A percentile compares a stretch with the other conserved stretches of the same genome.
These are phyloP conservation scores for Pseudisothecium myosuroides DNA, from an alignment of 225 moss, liverwort and hornwort genomes.

Conservation along the genomic window DNA sequence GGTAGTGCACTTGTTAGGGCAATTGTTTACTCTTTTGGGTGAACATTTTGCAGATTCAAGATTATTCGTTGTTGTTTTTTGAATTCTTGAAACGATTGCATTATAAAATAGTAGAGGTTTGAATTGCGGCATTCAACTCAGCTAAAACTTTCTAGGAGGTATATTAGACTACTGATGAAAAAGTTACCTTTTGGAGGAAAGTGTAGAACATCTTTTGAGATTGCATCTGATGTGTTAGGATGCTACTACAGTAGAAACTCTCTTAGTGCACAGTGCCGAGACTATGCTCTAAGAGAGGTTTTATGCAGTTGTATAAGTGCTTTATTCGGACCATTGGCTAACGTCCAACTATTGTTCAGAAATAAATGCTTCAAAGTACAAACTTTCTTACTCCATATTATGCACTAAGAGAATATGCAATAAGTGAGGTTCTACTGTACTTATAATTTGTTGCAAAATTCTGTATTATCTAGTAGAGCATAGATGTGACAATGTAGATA, in stretches of 20 bases:
- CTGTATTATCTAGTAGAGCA: not conserved
- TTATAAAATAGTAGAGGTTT: not conserved
- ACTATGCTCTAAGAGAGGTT: too few relatives aligned
- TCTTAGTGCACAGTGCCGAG: too few relatives aligned
- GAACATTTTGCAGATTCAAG: not conserved
- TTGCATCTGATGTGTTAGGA: not conserved
- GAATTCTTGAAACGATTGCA: not conserved
- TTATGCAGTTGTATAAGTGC: too few relatives aligned
- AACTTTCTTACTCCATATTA: too few relatives aligned
- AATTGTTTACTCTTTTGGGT: not conserved
- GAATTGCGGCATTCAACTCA: not conserved
- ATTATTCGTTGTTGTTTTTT: not conserved
- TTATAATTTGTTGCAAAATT: too few relatives aligned
- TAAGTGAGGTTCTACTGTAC: too few relatives aligned
- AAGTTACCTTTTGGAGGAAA: not conserved
- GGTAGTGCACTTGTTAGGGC: not conserved
- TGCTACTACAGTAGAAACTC: too few relatives aligned
- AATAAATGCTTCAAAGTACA: too few relatives aligned
- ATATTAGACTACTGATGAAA: not conserved
- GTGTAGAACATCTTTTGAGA: not conserved
- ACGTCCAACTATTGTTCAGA: too few relatives aligned
- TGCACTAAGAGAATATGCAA: too few relatives aligned
- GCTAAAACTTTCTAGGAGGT: not conserved
- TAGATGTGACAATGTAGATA: not conserved
- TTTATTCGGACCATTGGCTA: too few relatives aligned